Conservation (phyloP, 495 filamentous ascomycete species). For the Xylaria sp. region DNA sequence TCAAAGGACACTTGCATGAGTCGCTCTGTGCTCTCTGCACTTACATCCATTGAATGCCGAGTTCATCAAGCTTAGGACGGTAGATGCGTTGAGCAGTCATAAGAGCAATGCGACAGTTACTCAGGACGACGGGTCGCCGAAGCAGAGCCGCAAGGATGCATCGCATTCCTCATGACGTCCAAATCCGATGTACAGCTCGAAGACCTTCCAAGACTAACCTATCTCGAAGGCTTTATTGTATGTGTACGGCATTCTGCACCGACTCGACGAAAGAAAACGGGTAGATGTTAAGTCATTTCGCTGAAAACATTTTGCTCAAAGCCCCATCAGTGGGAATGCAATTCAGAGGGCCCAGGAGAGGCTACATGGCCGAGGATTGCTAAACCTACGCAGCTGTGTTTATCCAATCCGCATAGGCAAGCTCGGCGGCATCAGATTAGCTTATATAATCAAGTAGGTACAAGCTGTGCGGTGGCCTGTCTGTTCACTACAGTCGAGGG, state of each 20-base stretch:
- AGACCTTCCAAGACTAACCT: not conserved
- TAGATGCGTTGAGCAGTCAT: conserved; percentile 1
- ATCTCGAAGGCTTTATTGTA: not conserved
- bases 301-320: not conserved
- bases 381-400: conserved; percentile 10
- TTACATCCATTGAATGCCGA: conserved; percentile 8
- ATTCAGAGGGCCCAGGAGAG: not conserved
- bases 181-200: not conserved
- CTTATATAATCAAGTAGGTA: not conserved
- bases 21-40: conserved; percentile 2
- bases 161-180: conserved; percentile 14
- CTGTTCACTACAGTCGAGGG: not conserved
- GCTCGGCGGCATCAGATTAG: not conserved
- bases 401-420: not conserved
- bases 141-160: not conserved
- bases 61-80: not conserved
- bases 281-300: conserved; percentile 10
- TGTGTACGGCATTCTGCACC: not conserved
- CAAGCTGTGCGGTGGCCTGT: not conserved
- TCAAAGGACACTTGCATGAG: conserved; percentile 1
- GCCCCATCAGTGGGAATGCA: not conserved
- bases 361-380: not conserved
- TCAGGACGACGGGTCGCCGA: conserved; percentile 9
- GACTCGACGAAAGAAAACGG: not conserved
- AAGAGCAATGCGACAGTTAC: conserved; percentile 12